Base-by-base conservation (phyloP, 257 asterid genomes). In the Lavandula angustifolia region DNA sequence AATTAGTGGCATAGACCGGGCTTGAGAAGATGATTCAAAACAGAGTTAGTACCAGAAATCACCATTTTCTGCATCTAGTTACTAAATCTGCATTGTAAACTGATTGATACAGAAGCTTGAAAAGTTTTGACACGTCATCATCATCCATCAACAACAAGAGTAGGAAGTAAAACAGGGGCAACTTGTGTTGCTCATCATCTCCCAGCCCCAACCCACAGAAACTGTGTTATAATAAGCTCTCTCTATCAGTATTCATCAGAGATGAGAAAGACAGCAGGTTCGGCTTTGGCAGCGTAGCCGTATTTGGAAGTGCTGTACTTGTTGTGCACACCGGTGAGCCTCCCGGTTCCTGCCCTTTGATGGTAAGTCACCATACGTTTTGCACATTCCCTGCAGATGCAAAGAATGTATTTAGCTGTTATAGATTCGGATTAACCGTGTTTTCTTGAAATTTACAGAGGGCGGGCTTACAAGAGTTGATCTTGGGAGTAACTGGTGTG, bases 291-390 rank as follows among this genome's bases (percentile, higher is more conserved):
- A 48, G 87, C 82, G 66, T 74, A 82, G 0, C 94, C 96, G 33
- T 75, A 92, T 62, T 81, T 92, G 0, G 91, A 81, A 52, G 95
- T 87, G 38, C 82, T 74, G 60, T 89, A 92, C 70, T 92, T 92
- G 77, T 87, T 87, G 61, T 92, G 86, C 41, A 78, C 95, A 6
- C 88, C 91, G 0, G 78, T 89, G 0, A 92, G 89, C 74, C 84
- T 92, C 56, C 95, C 89, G 0, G 73, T 82, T 53, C 82, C 84
- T 1, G 96, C 90, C 65, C 75, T 89, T 62, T 79, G 78, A 67
- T 92, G 98, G 61, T 79, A 85, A n/a, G 73, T 57, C 35, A 73
- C 95, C 76, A 92, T 87, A 27, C 76, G 78, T 44, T 60, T 87
- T 1, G 92, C 86, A 51, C 97, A 87, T 60, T 82, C 95, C 84